These are phyloP conservation scores for Phoma sp. DNA, from an alignment of 2,329 filamentous ascomycete genomes.

Conservation along the genomic window DNA sequence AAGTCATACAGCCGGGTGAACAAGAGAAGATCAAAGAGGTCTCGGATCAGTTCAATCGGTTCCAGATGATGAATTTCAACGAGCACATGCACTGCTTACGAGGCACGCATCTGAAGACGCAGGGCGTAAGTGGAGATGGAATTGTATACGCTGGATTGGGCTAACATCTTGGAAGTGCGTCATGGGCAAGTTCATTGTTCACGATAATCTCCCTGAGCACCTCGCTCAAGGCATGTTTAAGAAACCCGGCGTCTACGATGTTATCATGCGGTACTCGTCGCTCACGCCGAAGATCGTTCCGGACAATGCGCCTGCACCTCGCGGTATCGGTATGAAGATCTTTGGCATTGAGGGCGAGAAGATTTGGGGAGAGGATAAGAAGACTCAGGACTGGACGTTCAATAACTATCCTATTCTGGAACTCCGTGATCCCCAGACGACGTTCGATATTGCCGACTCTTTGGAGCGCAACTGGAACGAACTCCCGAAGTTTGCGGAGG, in stretches of 20 bases:
- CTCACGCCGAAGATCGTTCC: constrained; percentile 37
- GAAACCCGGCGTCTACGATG: constrained; percentile 33
- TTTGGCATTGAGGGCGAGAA: constrained; percentile 56
- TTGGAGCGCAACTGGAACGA: constrained; percentile 39
- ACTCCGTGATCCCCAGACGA: constrained; percentile 55
- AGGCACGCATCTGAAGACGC: constrained; percentile 57
- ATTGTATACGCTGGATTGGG: neutral
- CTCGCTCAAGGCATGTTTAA: constrained; percentile 47
- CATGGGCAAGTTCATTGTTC: constrained; percentile 56
- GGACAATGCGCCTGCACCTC: constrained; percentile 51
- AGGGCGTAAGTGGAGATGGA: constrained; percentile 47
- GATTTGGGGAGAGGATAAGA: constrained; percentile 37
- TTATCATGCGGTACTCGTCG: constrained; percentile 39
- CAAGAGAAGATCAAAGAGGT: constrained; percentile 55
- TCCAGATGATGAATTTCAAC: constrained; percentile 56
- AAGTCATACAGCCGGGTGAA: constrained; percentile 51
- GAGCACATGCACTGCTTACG: constrained; percentile 42
- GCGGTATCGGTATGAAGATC: constrained; percentile 59
- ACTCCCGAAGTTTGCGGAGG: constrained; percentile 36
- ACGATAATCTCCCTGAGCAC: constrained; percentile 52
- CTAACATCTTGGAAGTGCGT: constrained; percentile 35
- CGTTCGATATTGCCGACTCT: constrained; percentile 50
- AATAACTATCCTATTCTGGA: constrained; percentile 59
- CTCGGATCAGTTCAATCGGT: constrained; percentile 56
- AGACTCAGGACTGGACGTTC: constrained; percentile 58